Evolutionary conservation across 768 basidiomycete species (phyloP), one percentile per base, ranked within the genome.

Genomic region (Suillus tomentosus): DNA sequence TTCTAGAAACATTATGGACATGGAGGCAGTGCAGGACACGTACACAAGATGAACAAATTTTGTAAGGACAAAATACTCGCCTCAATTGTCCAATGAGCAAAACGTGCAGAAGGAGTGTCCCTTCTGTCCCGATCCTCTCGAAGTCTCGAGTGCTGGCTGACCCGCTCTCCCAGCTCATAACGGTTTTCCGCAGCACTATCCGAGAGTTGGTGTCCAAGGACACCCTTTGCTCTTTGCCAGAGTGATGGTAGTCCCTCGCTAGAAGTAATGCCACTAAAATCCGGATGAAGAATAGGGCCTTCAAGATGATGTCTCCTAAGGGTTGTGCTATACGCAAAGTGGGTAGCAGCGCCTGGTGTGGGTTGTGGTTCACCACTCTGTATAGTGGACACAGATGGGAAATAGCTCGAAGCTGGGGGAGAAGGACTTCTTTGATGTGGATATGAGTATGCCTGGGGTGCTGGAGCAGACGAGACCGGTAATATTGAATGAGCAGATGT

Each of bases 281-380:
- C 79, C 10, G 82, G 84, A 6, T 86, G 84, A n/a, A 84, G 79
- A 11, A 77, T 72, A 45, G 72, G 66, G 0, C 80, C 78, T 22
- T 89, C 87, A 0, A 78, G 76, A 24, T 84, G 81, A 64, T 94
- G 92, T 62, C 92, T 74, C 36, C 92, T 79, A 22, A 94, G 80
- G 0, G 89, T 91, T 0, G 92, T 94, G 68, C 90, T 92, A 74
- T 92, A 94, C 1, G 91, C 88, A 70, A 94, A 94, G 71, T 94
- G 92, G 5, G 84, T 73, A 37, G 84, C 81, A 1, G 92, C 90
- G 60, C 86, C 87, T 0, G 89, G 81, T 0, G 85, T 80, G 0
- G 88, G 86, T 40, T 85, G 81, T 11, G 88, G 79, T 65, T 85
- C 81, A n/a, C 63, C 77, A 43, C 48, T 79, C 72, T 75, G 76